phyloP scores from a whole-genome alignment of 345 rosid species.

The Orychophragmus violaceus region DNA sequence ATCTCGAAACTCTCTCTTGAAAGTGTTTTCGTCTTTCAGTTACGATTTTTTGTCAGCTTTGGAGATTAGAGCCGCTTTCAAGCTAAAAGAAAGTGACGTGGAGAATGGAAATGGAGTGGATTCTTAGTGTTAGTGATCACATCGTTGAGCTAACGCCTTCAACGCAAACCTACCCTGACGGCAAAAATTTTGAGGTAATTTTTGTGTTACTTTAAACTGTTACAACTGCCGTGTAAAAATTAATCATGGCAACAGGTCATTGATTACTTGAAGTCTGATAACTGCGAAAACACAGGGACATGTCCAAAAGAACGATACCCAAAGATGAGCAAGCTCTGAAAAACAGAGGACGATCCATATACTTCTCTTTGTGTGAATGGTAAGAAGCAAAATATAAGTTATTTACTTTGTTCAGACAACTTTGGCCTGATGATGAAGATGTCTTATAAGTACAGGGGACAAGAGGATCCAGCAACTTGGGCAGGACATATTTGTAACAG shows the following conservation, averaged over 20 bases:
- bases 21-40: conserved; percentile 36
- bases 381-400: conserved; percentile 19
- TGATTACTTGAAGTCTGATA: conserved; percentile 90
- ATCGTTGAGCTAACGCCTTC: conserved; percentile 89
- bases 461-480: conserved; percentile 88
- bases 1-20: neutral
- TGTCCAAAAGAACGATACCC: conserved; percentile 63
- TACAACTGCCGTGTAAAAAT: too few relatives aligned
- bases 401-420: neutral
- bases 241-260: too few relatives aligned
- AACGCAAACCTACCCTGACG: conserved; percentile 84
- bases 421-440: conserved; percentile 3
- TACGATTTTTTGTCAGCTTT: conserved; percentile 82
- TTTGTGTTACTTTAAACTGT: too few relatives aligned
- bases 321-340: conserved; percentile 67
- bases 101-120: conserved; percentile 96
- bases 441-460: conserved; percentile 48
- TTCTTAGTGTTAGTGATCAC: conserved; percentile 77
- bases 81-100: conserved; percentile 79
- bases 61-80: conserved; percentile 85
- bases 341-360: conserved; percentile 65
- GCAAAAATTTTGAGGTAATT: conserved; percentile 80
- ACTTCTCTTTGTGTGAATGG: conserved; percentile 92
- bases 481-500: conserved; percentile 77
- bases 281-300: conserved; percentile 55